Conservation (phyloP, 768 basidiomycete genomes). For the Boletales sp. region DNA sequence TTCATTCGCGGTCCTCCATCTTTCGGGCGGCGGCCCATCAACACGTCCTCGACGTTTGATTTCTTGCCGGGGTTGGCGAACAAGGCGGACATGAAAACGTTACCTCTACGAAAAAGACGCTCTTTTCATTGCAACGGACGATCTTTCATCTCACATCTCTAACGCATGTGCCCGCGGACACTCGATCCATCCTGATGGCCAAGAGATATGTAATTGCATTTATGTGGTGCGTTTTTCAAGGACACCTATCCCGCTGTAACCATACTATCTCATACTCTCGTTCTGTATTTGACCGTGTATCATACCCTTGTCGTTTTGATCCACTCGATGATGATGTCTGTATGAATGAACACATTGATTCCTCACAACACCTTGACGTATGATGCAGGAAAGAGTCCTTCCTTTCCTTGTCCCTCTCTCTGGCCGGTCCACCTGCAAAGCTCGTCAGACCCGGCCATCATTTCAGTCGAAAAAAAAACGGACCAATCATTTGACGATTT, state of each 20-base stretch:
- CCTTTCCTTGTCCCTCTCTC: constrained; percentile 52
- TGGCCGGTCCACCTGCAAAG: constrained; percentile 64
- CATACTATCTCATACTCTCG: constrained; percentile 30
- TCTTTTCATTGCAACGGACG: constrained; percentile 16
- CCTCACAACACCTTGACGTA: constrained; percentile 58
- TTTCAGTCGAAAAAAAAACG: constrained; percentile 13
- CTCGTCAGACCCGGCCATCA: background rate
- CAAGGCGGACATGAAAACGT: constrained; percentile 19
- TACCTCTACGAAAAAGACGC: constrained; percentile 20
- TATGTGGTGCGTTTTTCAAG: constrained; percentile 20
- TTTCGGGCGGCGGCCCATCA: constrained; percentile 32
- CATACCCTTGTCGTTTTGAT: constrained; percentile 26
- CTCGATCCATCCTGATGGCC: background rate
- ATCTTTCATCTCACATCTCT: constrained; percentile 28
- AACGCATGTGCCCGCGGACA: constrained; percentile 26
- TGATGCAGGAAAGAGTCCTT: constrained; percentile 64
- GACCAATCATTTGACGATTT: constrained; percentile 76
- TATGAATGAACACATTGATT: background rate
- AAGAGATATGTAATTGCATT: constrained; percentile 4
- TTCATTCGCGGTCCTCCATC: constrained; percentile 44
- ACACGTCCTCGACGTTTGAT: constrained; percentile 27
- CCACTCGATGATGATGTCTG: constrained; percentile 12
- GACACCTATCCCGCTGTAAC: constrained; percentile 25
- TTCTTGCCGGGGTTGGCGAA: constrained; percentile 4
- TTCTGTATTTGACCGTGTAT: constrained; percentile 29